Evolutionary conservation across 179 eudicot species (phyloP), one percentile per base, ranked within the genome.

Genomic region (Silene vulgaris): DNA sequence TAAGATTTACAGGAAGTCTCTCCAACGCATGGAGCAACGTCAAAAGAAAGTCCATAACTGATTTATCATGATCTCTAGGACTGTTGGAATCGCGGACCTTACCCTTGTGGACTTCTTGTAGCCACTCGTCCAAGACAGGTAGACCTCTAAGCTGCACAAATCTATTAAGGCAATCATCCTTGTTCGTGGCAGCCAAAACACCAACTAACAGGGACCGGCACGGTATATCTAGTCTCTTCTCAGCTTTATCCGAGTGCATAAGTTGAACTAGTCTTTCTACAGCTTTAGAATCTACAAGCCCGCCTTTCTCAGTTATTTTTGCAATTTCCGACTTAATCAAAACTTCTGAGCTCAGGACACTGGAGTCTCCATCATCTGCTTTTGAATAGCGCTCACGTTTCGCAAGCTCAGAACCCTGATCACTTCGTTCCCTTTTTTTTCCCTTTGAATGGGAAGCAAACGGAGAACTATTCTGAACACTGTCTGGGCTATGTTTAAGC

Each of bases 1-100:
- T 86, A 30, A 94, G 92, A 84, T 90, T 94, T 20, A 94, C 90
- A n/a, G 98, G 98, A 62, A 94, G 87, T 81, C 82, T 90, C 80
- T 89, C 98, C 43, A 94, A 88, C 29, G 97, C 98, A 75, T 92
- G 90, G 45, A 94, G 97, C 78, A 92, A 85, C 75, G 87, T 85
- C 76, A 94, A 82, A 14, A 94, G 89, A 68, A 92, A 90, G 62
- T 89, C 96, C 61, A 92, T 97, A 65, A 85, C 87, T 29, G 96
- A 87, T 84, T 80, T 91, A 72, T 91, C 98, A 81, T 84, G 76
- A 6, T 88, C 91, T 78, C 85, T 91, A 1, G 83, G 79, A 84
- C 83, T 86, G 50, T 78, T 79, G 23, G 83, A 86, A 77, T 88
- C 92, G 57, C 87, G 84, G 28, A 89, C 69, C 82, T 88, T 91